Percentiles rank a stretch among this genome's conserved stretches.
Evolutionary conservation across 2,329 filamentous ascomycete species (phyloP).

Genomic region (Ceratocystis harringtonii): DNA sequence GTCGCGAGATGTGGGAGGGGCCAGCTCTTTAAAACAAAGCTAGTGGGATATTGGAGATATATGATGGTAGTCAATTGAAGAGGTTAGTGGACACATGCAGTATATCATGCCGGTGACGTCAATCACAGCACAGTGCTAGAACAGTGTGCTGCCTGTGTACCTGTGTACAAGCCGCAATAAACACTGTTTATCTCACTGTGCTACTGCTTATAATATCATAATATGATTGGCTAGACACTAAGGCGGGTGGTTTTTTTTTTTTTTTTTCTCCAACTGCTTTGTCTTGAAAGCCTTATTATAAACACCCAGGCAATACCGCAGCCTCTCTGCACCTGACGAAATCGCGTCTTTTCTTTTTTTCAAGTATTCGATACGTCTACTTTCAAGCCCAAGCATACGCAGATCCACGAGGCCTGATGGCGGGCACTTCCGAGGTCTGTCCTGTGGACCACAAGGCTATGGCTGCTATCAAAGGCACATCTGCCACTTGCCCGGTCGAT

Average conservation of each 20-base stretch:
- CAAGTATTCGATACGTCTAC: too few relatives aligned
- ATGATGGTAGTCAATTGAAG: neutral
- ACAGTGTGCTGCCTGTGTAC: neutral
- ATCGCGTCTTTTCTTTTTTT: too few relatives aligned
- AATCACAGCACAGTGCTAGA: neutral
- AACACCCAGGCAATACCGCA: neutral
- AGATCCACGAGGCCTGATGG: neutral
- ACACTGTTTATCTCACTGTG: neutral
- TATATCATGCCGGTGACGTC: neutral
- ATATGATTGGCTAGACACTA: slow-evolving; percentile 4
- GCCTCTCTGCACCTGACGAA: neutral
- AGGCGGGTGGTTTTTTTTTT: slow-evolving; percentile 2
- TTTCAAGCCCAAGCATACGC: neutral
- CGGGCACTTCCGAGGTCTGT: slow-evolving; percentile 12
- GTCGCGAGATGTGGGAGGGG: slow-evolving; percentile 64
- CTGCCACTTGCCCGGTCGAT: slow-evolving; percentile 7
- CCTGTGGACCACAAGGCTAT: slow-evolving; percentile 17
- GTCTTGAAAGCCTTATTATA: neutral
- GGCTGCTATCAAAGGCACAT: slow-evolving; percentile 13
- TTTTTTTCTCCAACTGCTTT: neutral
- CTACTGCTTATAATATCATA: neutral
- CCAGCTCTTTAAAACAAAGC: slow-evolving; percentile 37
- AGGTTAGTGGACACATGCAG: neutral
- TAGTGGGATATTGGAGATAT: neutral
- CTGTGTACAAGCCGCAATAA: neutral